Base-by-base conservation (phyloP, 768 basidiomycete species). In the Lentinus tigrinus region DNA sequence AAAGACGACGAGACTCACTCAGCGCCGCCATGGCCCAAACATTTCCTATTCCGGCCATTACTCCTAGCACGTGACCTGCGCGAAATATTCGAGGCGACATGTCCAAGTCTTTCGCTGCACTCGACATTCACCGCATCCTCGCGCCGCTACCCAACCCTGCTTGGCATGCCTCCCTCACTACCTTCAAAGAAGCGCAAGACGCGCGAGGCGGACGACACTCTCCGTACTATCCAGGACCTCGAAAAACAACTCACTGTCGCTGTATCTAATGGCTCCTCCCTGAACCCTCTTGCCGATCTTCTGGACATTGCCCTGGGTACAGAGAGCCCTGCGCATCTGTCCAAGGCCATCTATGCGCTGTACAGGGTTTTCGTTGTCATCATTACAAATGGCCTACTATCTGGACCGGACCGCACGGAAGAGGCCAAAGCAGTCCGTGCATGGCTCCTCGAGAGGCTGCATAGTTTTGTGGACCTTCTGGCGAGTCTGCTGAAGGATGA, bases 211-310 rank as follows among this genome's bases (percentile, higher is more conserved):
- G 58, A 64, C 38, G 63, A 63, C 28, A 54, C 58, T 21, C 42
- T 60, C 4, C 37, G 50, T 4, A 26, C 61, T 6, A 72, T 84
- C 47, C 77, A 81, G 63, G 57, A 61, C 11, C 74, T 91, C 13
- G 90, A 93, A 69, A 67, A 75, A 26, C 73, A 75, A 43, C 73
- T 95, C 19, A 83, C 78, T 0, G 56, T 72, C 1, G 84, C 90
- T 0, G 74, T 86, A 3, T 67, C 78, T 8, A 65, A 74, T 6
- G 81, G 85, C 61, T 63, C 75, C 14, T 91, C 93, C 19, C 77
- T 97, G 42, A 98, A 97, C 67, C 75, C 81, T 27, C 72, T 97
- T 21, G 83, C 86, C 13, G 89, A 93, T 70, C 83, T 97, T 8
- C 69, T 93, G 52, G 75, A 82, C 16, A 71, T 92, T 28, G 77